These are phyloP conservation scores for Thoreauomyces humboldtii DNA, from an alignment of 192 early-diverging fungal species.

Conservation along the genomic window DNA sequence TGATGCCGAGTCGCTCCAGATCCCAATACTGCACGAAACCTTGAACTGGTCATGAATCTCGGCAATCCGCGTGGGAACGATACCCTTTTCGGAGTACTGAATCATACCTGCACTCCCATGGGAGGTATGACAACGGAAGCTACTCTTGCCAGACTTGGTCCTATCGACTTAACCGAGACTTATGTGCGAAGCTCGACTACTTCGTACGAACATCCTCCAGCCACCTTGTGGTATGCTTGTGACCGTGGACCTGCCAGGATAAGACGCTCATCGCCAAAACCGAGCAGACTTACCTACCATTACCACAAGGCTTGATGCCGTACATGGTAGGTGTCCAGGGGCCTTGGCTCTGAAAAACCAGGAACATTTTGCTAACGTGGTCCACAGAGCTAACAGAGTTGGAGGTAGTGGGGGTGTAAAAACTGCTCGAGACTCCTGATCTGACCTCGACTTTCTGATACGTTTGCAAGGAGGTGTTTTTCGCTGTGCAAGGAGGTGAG, in stretches of 20 bases:
- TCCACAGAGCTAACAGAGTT: slow-evolving; percentile 23
- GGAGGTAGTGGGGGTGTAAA: not conserved
- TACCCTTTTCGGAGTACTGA: slow-evolving; percentile 59
- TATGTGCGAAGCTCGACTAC: slow-evolving; percentile 47
- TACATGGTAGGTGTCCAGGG: slow-evolving; percentile 54
- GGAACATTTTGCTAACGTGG: no score
- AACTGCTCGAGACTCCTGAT: no score
- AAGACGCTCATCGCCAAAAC: no score
- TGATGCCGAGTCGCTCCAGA: no score
- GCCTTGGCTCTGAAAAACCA: no score
- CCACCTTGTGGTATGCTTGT: slow-evolving; percentile 52
- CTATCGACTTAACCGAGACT: slow-evolving; percentile 3
- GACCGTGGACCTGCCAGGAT: no score
- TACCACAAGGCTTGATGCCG: slow-evolving; percentile 55
- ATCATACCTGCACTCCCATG: slow-evolving; percentile 65
- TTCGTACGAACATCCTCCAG: slow-evolving; percentile 77
- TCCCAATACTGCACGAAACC: slow-evolving; percentile 53
- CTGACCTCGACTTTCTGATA: no score
- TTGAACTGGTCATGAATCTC: slow-evolving; percentile 61
- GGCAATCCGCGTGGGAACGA: slow-evolving; percentile 44
- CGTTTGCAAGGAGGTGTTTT: slow-evolving; percentile 31
- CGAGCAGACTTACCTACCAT: slow-evolving; percentile 52
- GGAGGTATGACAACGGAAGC: slow-evolving; percentile 41
- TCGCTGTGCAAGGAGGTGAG: slow-evolving; percentile 21
- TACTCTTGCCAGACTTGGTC: no score